These are phyloP conservation scores for Hibiscus trionum DNA, from an alignment of 345 rosid species.

Conservation along the genomic window DNA sequence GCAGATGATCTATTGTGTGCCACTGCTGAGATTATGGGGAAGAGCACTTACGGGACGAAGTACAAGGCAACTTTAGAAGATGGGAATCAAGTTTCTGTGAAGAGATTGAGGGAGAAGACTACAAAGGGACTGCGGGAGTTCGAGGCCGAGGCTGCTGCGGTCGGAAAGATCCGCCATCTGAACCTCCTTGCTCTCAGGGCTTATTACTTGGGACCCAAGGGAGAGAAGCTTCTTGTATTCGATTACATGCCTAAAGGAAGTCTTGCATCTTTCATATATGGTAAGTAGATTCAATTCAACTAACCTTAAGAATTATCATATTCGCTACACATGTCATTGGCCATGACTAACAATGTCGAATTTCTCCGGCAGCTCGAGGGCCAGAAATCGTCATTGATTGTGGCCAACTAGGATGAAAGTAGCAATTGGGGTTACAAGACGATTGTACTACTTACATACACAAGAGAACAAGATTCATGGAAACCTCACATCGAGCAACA, in stretches of 20 bases:
- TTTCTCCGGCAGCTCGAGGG: constrained; percentile 61
- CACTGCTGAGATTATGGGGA: constrained; percentile 98
- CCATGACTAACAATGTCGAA: background rate
- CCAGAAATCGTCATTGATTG: constrained; percentile 67
- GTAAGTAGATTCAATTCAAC: constrained; percentile 27
- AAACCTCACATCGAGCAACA: constrained; percentile 73
- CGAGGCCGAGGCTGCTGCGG: constrained; percentile 57
- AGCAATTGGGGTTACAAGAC: constrained; percentile 52
- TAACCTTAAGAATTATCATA: background rate
- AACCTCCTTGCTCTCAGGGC: constrained; percentile 80
- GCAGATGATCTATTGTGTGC: constrained; percentile 95
- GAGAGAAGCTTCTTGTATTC: constrained; percentile 89
- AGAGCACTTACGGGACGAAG: constrained; percentile 82
- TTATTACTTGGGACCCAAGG: constrained; percentile 90
- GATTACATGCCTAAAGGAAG: constrained; percentile 88
- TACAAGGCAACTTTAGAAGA: constrained; percentile 93
- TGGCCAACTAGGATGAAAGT: constrained; percentile 86
- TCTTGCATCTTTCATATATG: constrained; percentile 85
- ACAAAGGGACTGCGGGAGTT: constrained; percentile 78
- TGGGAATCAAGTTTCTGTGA: constrained; percentile 81
- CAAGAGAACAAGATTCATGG: constrained; percentile 71
- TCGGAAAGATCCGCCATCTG: constrained; percentile 71
- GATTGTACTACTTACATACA: constrained; percentile 68
- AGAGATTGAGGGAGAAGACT: constrained; percentile 80
- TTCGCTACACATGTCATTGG: background rate